Evolutionary conservation across 306 rosid genomes (phyloP).

Genomic region (Prunus kanzakura): DNA sequence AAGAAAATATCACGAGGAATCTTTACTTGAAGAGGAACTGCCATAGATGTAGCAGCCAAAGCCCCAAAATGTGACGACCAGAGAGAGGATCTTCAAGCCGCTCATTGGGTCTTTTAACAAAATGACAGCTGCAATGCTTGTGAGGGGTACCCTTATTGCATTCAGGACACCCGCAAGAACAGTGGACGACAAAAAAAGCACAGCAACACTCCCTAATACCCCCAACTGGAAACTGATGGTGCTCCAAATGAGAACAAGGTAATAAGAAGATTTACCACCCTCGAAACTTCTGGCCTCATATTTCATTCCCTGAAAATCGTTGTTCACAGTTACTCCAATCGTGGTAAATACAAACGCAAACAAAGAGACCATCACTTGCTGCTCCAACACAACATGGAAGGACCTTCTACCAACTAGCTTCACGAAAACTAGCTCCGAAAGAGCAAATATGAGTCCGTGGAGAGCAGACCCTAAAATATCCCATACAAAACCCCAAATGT

Average conservation of each 20-base stretch:
- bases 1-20: conserved; percentile 1
- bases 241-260: conserved; percentile 71
- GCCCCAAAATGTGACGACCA: conserved; percentile 56
- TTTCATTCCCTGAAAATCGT: conserved; percentile 62
- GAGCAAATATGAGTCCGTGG: conserved; percentile 89
- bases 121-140: conserved; percentile 88
- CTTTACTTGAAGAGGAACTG: conserved; percentile 36
- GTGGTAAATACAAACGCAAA: conserved; percentile 74
- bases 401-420: conserved; percentile 64
- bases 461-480: conserved; percentile 90
- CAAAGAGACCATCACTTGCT: conserved; percentile 79
- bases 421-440: conserved; percentile 77
- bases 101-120: conserved; percentile 79
- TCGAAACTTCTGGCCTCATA: conserved; percentile 56
- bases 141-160: conserved; percentile 80
- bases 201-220: conserved; percentile 74
- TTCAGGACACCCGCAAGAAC: conserved; percentile 91
- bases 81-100: conserved; percentile 60
- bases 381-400: conserved; percentile 87
- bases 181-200: conserved; percentile 81
- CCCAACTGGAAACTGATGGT: conserved; percentile 77
- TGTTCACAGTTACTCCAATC: conserved; percentile 47
- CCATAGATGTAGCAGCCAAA: conserved; percentile 65
- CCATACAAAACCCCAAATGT: conserved; percentile 76
- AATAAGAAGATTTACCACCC: conserved; percentile 64